Conservation (phyloP, 2,329 filamentous ascomycete species). For the Cladosporium sp. region DNA sequence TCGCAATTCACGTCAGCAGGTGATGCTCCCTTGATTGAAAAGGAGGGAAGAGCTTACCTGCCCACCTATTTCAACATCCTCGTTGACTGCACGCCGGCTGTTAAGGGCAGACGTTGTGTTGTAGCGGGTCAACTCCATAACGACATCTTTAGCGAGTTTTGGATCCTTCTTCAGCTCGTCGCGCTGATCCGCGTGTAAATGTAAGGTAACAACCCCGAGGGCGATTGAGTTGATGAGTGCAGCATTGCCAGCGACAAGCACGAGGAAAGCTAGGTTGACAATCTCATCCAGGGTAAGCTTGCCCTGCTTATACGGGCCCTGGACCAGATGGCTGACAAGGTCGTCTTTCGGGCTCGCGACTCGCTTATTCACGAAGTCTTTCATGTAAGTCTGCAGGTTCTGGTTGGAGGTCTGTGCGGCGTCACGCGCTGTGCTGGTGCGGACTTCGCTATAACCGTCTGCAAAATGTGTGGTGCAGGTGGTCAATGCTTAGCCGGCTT, state of each 20-base stretch:
- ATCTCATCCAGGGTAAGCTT: slow-evolving; percentile 29
- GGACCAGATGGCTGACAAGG: slow-evolving; percentile 41
- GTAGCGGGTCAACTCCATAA: slow-evolving; percentile 48
- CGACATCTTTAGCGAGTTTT: slow-evolving; percentile 36
- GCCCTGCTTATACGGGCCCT: slow-evolving; percentile 23
- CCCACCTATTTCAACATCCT: slow-evolving; percentile 43
- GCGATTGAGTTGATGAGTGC: slow-evolving; percentile 51
- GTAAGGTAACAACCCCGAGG: slow-evolving; percentile 43
- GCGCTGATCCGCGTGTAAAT: slow-evolving; percentile 43
- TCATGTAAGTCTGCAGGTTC: slow-evolving; percentile 45
- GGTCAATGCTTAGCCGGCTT: no score
- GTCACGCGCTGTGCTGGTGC: slow-evolving; percentile 4
- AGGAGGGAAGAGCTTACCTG: slow-evolving; percentile 16
- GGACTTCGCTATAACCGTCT: background rate
- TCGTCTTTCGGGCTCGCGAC: slow-evolving; percentile 40
- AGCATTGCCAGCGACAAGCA: slow-evolving; percentile 50
- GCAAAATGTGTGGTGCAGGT: no score
- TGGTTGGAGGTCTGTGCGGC: slow-evolving; percentile 22
- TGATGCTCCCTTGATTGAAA: background rate
- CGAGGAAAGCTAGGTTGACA: slow-evolving; percentile 47
- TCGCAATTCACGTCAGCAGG: background rate
- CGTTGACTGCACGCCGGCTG: slow-evolving; percentile 46
- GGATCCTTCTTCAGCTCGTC: slow-evolving; percentile 39
- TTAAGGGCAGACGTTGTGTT: slow-evolving; percentile 47
- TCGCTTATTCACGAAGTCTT: slow-evolving; percentile 40